These are phyloP conservation scores for Microsporum ferrugineum DNA, from an alignment of 2,329 filamentous ascomycete species.

Conservation along the genomic window DNA sequence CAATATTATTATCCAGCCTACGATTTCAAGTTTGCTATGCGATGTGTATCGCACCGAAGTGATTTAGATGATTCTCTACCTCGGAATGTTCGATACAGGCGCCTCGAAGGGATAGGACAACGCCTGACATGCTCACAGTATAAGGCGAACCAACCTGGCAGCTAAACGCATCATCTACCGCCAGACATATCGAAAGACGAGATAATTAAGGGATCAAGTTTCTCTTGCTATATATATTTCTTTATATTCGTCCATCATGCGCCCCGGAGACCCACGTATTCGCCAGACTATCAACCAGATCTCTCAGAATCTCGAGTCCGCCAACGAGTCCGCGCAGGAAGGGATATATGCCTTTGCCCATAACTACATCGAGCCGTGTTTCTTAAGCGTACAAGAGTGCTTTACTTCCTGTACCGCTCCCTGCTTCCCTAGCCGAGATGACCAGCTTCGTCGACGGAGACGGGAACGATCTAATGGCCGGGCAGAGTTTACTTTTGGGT, in stretches of 20 bases:
- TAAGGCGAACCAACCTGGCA: neutral
- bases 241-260: conserved; percentile 40
- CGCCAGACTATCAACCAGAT: conserved; percentile 91
- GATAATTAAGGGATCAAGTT: neutral
- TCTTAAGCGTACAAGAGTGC: conserved; percentile 54
- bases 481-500: conserved; percentile 84
- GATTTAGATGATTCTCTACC: neutral
- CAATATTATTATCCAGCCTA: neutral
- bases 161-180: neutral
- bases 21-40: neutral
- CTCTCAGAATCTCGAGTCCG: conserved; percentile 77
- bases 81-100: neutral
- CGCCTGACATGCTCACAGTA: neutral
- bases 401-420: conserved; percentile 59
- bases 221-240: neutral
- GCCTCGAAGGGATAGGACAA: neutral
- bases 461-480: conserved; percentile 45
- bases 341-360: conserved; percentile 83
- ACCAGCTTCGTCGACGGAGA: conserved; percentile 60
- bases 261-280: conserved; percentile 66
- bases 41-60: neutral
- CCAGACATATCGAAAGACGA: neutral
- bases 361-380: conserved; percentile 70
- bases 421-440: conserved; percentile 59
- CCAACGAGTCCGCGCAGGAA: conserved; percentile 83